Conservation (phyloP, 2,329 filamentous ascomycete species). For the Colletotrichum spaethianum region DNA sequence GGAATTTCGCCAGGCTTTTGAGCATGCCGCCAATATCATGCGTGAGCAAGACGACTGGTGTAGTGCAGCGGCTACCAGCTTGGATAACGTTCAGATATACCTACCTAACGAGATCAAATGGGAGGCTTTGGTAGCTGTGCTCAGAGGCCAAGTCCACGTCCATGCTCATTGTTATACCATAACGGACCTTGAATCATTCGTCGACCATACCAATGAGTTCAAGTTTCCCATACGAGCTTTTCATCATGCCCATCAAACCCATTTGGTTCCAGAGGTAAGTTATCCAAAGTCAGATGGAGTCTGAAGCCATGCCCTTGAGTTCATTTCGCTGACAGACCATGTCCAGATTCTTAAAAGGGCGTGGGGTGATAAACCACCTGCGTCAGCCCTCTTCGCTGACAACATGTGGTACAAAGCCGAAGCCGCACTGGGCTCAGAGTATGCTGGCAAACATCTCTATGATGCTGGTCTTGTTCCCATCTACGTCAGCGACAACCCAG, state of each 20-base stretch:
- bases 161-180: constrained; percentile 82
- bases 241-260: constrained; percentile 79
- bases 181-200: constrained; percentile 77
- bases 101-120: constrained; percentile 74
- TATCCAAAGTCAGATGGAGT: background rate
- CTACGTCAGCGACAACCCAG: constrained; percentile 79
- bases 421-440: constrained; percentile 74
- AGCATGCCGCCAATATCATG: constrained; percentile 70
- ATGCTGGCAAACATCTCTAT: constrained; percentile 76
- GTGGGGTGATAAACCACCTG: constrained; percentile 67
- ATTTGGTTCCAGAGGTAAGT: constrained; percentile 73
- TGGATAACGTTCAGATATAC: constrained; percentile 67
- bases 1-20: constrained; percentile 77
- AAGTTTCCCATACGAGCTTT: constrained; percentile 76
- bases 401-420: constrained; percentile 82
- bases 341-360: constrained; percentile 67
- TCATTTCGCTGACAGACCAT: background rate
- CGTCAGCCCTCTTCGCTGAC: constrained; percentile 77
- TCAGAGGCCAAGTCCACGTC: constrained; percentile 77
- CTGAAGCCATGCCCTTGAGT: background rate
- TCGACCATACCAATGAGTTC: constrained; percentile 81
- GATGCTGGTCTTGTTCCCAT: constrained; percentile 75
- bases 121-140: constrained; percentile 73
- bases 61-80: constrained; percentile 64
- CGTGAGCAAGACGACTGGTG: constrained; percentile 79